Percentiles rank a stretch among this genome's conserved stretches.
Evolutionary conservation across 2,329 filamentous ascomycete genomes (phyloP).

Genomic region (Plenodomus lindquistii): DNA sequence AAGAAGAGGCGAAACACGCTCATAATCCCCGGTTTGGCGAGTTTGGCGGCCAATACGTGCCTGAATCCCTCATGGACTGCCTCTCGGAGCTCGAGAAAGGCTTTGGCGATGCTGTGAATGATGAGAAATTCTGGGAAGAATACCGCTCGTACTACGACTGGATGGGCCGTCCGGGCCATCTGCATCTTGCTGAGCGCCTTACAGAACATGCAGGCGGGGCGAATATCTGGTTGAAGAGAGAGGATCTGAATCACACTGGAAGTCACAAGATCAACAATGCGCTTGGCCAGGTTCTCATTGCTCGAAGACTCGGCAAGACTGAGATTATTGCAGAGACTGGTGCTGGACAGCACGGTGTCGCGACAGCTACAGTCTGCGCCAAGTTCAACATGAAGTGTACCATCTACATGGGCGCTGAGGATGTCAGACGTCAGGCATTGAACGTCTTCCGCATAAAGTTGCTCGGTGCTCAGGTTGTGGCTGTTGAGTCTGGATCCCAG

Average conservation of each 20-base stretch:
- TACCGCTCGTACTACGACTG: constrained; percentile 95
- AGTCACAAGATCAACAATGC: constrained; percentile 99
- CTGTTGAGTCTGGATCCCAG: constrained; percentile 86
- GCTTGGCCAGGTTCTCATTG: constrained; percentile 87
- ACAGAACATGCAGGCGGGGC: constrained; percentile 89
- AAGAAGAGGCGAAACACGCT: constrained; percentile 49
- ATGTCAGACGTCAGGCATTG: constrained; percentile 91
- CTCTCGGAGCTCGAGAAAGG: constrained; percentile 86
- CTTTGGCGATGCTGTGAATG: constrained; percentile 84
- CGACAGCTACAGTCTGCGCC: constrained; percentile 94
- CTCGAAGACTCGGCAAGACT: constrained; percentile 85
- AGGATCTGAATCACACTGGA: constrained; percentile 96
- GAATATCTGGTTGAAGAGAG: constrained; percentile 96
- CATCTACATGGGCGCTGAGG: constrained; percentile 97
- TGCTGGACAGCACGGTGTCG: constrained; percentile 96
- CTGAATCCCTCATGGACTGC: constrained; percentile 97
- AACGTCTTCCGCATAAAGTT: constrained; percentile 99
- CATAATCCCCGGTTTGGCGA: constrained; percentile 89
- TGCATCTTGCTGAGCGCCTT: constrained; percentile 85
- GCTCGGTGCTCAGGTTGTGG: constrained; percentile 87
- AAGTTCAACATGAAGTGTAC: constrained; percentile 99
- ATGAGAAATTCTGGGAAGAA: constrained; percentile 95
- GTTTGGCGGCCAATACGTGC: constrained; percentile 96
- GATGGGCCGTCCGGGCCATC: constrained; percentile 91
- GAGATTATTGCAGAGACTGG: constrained; percentile 98